Evolutionary conservation across 768 basidiomycete genomes (phyloP).

Genomic region (Termitomyces sp.): DNA sequence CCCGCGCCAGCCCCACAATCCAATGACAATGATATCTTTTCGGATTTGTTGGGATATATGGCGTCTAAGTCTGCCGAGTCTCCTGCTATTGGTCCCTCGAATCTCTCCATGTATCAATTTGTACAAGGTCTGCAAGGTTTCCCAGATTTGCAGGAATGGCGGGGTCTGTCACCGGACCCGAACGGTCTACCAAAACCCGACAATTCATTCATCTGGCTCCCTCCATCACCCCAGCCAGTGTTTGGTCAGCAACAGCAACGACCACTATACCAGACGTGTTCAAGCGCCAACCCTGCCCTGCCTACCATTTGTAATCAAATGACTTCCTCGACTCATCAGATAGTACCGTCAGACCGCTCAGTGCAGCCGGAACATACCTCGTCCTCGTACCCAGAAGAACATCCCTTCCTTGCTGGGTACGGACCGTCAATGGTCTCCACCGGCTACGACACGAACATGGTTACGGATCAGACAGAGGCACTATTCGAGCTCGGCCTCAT

Average conservation of each 20-base stretch:
- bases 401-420: background rate
- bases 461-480: conserved; percentile 21
- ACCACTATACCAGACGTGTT: background rate
- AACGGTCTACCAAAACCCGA: conserved; percentile 13
- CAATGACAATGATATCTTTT: background rate
- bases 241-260: background rate
- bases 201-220: conserved; percentile 15
- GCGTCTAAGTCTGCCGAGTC: conserved; percentile 13
- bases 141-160: conserved; percentile 4
- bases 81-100: background rate
- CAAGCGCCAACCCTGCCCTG: background rate
- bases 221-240: background rate
- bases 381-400: background rate
- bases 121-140: background rate
- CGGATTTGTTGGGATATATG: background rate
- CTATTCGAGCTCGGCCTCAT: conserved; percentile 39
- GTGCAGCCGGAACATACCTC: background rate
- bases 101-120: background rate
- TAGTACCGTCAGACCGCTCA: background rate
- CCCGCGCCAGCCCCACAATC: background rate
- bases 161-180: background rate
- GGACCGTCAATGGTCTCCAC: background rate
- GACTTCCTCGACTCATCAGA: background rate
- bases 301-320: background rate
- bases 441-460: background rate